These are phyloP conservation scores for Cordia subcordata DNA, from an alignment of 257 asterid genomes.

Conservation along the genomic window DNA sequence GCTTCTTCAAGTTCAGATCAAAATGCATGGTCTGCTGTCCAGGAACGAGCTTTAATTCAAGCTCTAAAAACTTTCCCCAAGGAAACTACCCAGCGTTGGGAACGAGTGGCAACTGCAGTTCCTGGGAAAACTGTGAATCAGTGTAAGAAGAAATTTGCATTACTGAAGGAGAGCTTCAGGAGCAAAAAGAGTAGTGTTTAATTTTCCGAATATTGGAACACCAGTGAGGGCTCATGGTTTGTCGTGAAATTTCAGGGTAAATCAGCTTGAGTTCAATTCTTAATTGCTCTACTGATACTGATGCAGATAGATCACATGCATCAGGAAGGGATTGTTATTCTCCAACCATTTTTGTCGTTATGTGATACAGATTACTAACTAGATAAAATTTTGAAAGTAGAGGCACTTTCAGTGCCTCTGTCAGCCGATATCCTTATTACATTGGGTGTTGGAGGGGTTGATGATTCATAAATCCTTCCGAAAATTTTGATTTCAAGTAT, in stretches of 20 bases:
- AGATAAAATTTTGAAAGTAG: too few relatives aligned
- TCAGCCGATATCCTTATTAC: too few relatives aligned
- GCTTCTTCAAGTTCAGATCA: constrained; percentile 47
- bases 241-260: not conserved
- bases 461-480: not conserved
- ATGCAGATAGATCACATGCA: too few relatives aligned
- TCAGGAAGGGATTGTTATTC: too few relatives aligned
- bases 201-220: not conserved
- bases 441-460: not conserved
- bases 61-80: constrained; percentile 89
- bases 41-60: constrained; percentile 78
- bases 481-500: not conserved
- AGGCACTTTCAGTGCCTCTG: too few relatives aligned
- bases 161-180: constrained; percentile 83
- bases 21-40: constrained; percentile 77
- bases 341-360: too few relatives aligned
- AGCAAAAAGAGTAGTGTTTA: constrained; percentile 58
- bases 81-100: constrained; percentile 86
- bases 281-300: not conserved
- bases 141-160: constrained; percentile 68
- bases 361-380: too few relatives aligned
- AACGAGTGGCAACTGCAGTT: constrained; percentile 76
- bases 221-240: not conserved
- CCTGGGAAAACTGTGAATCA: constrained; percentile 66
- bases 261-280: not conserved